Evolutionary conservation across 2,329 filamentous ascomycete species (phyloP), one percentile per base, ranked within the genome.

Genomic region (Cadophora malorum): DNA sequence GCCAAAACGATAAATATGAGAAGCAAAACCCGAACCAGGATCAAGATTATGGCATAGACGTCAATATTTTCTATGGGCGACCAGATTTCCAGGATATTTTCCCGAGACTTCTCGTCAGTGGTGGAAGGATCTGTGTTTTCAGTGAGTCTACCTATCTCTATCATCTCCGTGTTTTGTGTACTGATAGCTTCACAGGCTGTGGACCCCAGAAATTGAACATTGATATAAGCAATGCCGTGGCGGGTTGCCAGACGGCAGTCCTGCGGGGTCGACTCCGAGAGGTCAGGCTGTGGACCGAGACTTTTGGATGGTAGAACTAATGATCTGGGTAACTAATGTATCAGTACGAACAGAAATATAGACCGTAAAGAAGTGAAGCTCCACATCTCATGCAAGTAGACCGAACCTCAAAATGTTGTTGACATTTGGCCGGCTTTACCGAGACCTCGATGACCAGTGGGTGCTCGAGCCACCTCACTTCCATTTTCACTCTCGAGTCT

Each of bases 181-280:
- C 56, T 41, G 21, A 45, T 25, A 16, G 19, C 3, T 10, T 59
- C 5, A 3, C 33, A 59, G 56, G 56, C 9, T 59, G 56, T 23
- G 33, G 56, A 3, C 12, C 35, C 38, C 56, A 25, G n/a, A 4
- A 45, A 8, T 16, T 59, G 56, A 28, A 45, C 25, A 25, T 59
- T 10, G 35, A 59, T 59, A 21, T 59, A 12, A 25, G 33, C 14
- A 59, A 45, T 59, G 56, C 56, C 14, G 35, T 59, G 16, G 56
- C 35, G 1, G 33, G 5, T 41, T 59, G 21, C 33, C 56, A 59
- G 21, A 45, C 21, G 7, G 38, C n/a, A 25, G 56, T 45, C 9
- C 10, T 59, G 56, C 1, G 33, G 1, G 14, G 33, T 9, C 33
- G 33, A 33, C 33, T 41, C 38, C 9, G 33, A 45, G 35, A 59